Evolutionary conservation across 805 yeast species (phyloP).

Genomic region (Komagataella mondaviorum): DNA sequence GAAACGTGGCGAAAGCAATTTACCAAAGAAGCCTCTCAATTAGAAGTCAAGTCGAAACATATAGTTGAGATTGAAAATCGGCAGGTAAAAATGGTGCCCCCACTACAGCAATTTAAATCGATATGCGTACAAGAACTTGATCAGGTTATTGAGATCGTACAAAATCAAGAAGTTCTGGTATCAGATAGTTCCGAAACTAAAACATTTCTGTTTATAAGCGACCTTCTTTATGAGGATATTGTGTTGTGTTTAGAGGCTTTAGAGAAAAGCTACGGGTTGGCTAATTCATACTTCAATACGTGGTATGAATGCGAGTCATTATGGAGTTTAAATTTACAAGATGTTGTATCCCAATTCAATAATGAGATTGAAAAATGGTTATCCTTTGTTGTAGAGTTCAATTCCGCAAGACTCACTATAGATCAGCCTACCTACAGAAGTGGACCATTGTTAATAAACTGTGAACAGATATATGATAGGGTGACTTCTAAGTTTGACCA

Average conservation of each 20-base stretch:
- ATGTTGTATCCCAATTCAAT: slow-evolving; percentile 21
- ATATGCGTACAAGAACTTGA: slow-evolving; percentile 2
- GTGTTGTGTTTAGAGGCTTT: slow-evolving; percentile 13
- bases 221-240: slow-evolving; percentile 7
- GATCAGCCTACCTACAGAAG: not conserved
- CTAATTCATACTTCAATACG: slow-evolving; percentile 22
- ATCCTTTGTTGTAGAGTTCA: slow-evolving; percentile 25
- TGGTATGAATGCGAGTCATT: slow-evolving; percentile 48
- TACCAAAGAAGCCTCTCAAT: not conserved
- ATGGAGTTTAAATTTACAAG: slow-evolving; percentile 40
- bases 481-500: slow-evolving; percentile 30
- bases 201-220: not conserved
- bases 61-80: slow-evolving; percentile 14
- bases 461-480: not conserved
- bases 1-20: not conserved
- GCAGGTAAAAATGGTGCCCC: slow-evolving; percentile 12
- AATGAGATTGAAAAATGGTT: slow-evolving; percentile 33
- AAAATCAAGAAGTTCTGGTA: not conserved
- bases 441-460: not conserved
- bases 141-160: not conserved
- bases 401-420: not conserved
- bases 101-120: slow-evolving; percentile 3
- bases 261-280: slow-evolving; percentile 17
- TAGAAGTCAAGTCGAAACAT: not conserved
- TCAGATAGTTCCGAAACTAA: not conserved